phyloP scores from a whole-genome alignment of 345 rosid species.

The Streptanthus diversifolius region DNA sequence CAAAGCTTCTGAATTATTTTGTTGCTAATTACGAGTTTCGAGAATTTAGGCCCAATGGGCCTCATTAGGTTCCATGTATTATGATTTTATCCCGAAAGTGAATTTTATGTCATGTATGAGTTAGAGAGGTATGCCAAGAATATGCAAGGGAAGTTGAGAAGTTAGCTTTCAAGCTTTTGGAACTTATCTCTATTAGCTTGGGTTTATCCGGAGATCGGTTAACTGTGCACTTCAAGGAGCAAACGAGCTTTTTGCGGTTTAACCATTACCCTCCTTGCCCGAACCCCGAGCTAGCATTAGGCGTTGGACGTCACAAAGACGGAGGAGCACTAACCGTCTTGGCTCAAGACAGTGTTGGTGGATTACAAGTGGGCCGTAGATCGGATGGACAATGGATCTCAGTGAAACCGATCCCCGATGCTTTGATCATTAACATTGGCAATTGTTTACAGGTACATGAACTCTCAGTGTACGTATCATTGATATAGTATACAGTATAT shows the following conservation, averaged over 20 bases:
- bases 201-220: conserved; percentile 53
- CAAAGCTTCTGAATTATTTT: not conserved
- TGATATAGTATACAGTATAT: too few relatives aligned
- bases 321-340: conserved; percentile 68
- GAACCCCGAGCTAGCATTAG: conserved; percentile 72
- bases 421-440: conserved; percentile 74
- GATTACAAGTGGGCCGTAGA: conserved; percentile 64
- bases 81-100: not conserved
- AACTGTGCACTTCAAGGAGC: conserved; percentile 55
- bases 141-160: conserved; percentile 63
- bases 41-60: conserved; percentile 24
- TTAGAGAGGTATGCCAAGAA: conserved; percentile 66
- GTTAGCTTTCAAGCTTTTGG: conserved; percentile 56
- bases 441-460: conserved; percentile 52
- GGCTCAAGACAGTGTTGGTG: conserved; percentile 80
- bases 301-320: conserved; percentile 86
- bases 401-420: conserved; percentile 47
- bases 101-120: not conserved
- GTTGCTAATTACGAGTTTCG: not conserved
- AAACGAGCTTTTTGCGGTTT: conserved; percentile 56
- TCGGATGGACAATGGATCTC: conserved; percentile 74
- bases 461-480: too few relatives aligned
- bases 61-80: not conserved
- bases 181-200: conserved; percentile 64
- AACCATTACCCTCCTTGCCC: conserved; percentile 87